phyloP scores from a whole-genome alignment of 805 yeast genomes.

The Yamadazyma phyllophila region DNA sequence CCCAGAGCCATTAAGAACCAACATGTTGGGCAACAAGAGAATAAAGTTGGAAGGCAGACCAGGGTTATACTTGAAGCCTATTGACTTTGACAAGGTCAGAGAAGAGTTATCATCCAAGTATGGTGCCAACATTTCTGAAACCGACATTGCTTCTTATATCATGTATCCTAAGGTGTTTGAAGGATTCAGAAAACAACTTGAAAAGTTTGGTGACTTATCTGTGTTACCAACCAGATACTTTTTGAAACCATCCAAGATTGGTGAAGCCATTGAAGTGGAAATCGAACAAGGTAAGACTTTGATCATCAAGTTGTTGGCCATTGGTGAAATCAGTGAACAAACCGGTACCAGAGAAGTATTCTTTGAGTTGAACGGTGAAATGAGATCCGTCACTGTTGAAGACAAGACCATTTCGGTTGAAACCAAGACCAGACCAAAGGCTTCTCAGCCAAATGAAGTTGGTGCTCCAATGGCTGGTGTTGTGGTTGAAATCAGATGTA shows the following conservation, averaged over 20 bases:
- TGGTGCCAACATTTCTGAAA: constrained; percentile 69
- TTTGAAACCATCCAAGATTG: constrained; percentile 81
- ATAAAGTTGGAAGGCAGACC: constrained; percentile 87
- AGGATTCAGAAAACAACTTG: constrained; percentile 69
- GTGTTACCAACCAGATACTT: constrained; percentile 92
- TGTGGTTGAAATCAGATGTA: constrained; percentile 89
- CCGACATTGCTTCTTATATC: constrained; percentile 90
- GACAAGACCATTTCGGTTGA: constrained; percentile 88
- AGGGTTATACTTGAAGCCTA: constrained; percentile 84
- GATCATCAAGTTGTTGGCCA: constrained; percentile 86
- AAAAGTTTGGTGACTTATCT: constrained; percentile 86
- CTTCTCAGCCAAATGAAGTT: constrained; percentile 86
- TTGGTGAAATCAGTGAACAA: constrained; percentile 80
- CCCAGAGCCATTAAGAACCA: constrained; percentile 98
- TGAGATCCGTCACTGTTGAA: constrained; percentile 89
- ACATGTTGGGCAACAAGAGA: constrained; percentile 88
- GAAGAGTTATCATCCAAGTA: constrained; percentile 75
- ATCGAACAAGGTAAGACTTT: constrained; percentile 94
- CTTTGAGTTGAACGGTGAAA: constrained; percentile 97
- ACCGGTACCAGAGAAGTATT: constrained; percentile 95
- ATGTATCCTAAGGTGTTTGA: constrained; percentile 99
- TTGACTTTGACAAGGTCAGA: constrained; percentile 69
- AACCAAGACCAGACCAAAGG: constrained; percentile 84
- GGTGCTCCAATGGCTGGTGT: constrained; percentile 99
- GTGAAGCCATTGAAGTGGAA: constrained; percentile 84